Percentiles rank a stretch among this genome's conserved stretches.
Evolutionary conservation across 805 yeast genomes (phyloP).

Genomic region (Myxozyma udenii): DNA sequence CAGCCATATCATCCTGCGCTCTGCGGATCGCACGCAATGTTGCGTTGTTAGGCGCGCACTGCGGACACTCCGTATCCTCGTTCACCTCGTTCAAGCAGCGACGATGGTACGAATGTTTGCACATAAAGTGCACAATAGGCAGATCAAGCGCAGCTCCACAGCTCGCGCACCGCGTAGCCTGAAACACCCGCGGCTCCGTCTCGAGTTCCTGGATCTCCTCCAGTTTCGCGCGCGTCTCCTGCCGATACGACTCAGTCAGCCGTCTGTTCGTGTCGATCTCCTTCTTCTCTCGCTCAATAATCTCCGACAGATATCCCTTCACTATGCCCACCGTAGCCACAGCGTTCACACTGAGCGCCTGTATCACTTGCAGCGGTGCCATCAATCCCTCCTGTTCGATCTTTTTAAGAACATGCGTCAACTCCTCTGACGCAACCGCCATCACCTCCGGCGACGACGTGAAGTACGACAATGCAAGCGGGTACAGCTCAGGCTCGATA

Average conservation of each 20-base stretch:
- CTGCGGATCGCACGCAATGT: conserved; percentile 56
- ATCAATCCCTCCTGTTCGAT: conserved; percentile 54
- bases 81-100: conserved; percentile 54
- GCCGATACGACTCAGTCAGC: conserved; percentile 63
- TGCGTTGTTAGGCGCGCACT: conserved; percentile 69
- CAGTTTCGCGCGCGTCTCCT: conserved; percentile 59
- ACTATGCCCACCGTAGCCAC: conserved; percentile 70
- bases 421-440: conserved; percentile 40
- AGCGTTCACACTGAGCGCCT: conserved; percentile 58
- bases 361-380: conserved; percentile 75
- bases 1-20: conserved; percentile 60
- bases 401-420: conserved; percentile 51
- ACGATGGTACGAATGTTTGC: conserved; percentile 83
- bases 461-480: conserved; percentile 60
- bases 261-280: conserved; percentile 69
- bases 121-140: conserved; percentile 80
- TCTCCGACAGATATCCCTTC: conserved; percentile 62
- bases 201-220: conserved; percentile 52
- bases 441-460: conserved; percentile 55
- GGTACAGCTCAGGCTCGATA: conserved; percentile 61
- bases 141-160: conserved; percentile 66
- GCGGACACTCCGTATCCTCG: conserved; percentile 56
- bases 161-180: conserved; percentile 60
- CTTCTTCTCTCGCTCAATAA: conserved; percentile 54
- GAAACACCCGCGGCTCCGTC: conserved; percentile 51